These are phyloP conservation scores for Annona cherimola DNA, from an alignment of 164 flowering plant genomes.

Conservation along the genomic window DNA sequence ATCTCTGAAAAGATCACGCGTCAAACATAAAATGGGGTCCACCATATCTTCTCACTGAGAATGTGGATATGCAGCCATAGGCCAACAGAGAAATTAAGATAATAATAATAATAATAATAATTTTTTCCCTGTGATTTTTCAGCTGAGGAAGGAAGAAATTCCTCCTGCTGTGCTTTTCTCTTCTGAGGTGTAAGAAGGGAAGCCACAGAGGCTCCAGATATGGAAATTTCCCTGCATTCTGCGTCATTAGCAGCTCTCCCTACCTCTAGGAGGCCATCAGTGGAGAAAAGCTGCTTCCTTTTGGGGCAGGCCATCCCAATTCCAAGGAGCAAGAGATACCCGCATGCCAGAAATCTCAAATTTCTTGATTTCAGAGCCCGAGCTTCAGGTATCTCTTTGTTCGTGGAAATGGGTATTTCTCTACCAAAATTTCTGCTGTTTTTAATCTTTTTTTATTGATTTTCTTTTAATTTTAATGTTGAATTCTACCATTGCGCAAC, in stretches of 20 bases:
- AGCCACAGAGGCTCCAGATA: constrained; percentile 9
- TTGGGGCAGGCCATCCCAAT: constrained; percentile 25
- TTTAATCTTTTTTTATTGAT: neutral
- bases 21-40: constrained; percentile 11
- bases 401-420: constrained; percentile 7
- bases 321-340: constrained; percentile 22
- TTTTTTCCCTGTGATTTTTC: neutral
- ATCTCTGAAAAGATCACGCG: neutral
- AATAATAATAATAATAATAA: too few relatives aligned
- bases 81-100: neutral
- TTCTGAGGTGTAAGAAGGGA: neutral
- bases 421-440: neutral
- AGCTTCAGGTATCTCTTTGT: constrained; percentile 39
- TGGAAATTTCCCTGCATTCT: constrained; percentile 37
- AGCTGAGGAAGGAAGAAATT: neutral
- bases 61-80: constrained; percentile 11
- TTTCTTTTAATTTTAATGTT: neutral
- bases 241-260: constrained; percentile 22
- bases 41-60: constrained; percentile 23
- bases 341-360: constrained; percentile 31
- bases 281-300: constrained; percentile 18
- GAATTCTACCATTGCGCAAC: neutral
- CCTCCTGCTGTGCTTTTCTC: neutral
- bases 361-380: constrained; percentile 36
- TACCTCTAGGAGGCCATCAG: constrained; percentile 16